phyloP scores from a whole-genome alignment of 2,329 filamentous ascomycete genomes.

The Westerdykella aurantiaca region DNA sequence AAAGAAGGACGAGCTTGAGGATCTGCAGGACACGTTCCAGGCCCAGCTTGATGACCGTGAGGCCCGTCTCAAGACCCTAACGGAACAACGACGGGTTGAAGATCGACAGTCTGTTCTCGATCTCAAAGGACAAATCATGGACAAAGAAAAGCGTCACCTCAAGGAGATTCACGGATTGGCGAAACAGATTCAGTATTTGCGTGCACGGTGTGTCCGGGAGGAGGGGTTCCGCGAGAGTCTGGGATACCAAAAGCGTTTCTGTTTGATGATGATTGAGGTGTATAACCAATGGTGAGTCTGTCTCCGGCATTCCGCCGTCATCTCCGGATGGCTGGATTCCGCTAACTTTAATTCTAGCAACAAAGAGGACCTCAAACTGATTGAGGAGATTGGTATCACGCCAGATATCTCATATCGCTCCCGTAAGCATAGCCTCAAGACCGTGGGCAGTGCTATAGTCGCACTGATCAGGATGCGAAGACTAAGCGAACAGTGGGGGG shows the following conservation, averaged over 20 bases:
- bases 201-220: constrained; percentile 74
- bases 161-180: constrained; percentile 75
- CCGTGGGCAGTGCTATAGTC: constrained; percentile 46
- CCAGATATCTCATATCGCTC: constrained; percentile 43
- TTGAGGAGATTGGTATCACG: constrained; percentile 73
- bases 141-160: constrained; percentile 63
- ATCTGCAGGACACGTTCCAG: constrained; percentile 26
- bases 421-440: constrained; percentile 43
- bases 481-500: constrained; percentile 46
- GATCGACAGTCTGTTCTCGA: constrained; percentile 26
- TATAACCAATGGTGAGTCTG: constrained; percentile 80
- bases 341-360: constrained; percentile 57
- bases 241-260: constrained; percentile 80
- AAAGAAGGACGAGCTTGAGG: constrained; percentile 49
- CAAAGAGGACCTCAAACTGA: constrained; percentile 79
- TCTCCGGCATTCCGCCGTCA: constrained; percentile 2
- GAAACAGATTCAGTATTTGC: constrained; percentile 87
- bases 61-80: constrained; percentile 7
- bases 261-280: constrained; percentile 72
- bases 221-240: constrained; percentile 72
- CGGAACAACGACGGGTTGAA: constrained; percentile 28
- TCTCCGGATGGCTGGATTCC: neutral
- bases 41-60: constrained; percentile 12
- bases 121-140: constrained; percentile 47
- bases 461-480: constrained; percentile 49